Percentiles rank a stretch among this genome's conserved stretches.
Conservation (phyloP, 2,329 filamentous ascomycete genomes). For the Penicillium capsulatum region DNA sequence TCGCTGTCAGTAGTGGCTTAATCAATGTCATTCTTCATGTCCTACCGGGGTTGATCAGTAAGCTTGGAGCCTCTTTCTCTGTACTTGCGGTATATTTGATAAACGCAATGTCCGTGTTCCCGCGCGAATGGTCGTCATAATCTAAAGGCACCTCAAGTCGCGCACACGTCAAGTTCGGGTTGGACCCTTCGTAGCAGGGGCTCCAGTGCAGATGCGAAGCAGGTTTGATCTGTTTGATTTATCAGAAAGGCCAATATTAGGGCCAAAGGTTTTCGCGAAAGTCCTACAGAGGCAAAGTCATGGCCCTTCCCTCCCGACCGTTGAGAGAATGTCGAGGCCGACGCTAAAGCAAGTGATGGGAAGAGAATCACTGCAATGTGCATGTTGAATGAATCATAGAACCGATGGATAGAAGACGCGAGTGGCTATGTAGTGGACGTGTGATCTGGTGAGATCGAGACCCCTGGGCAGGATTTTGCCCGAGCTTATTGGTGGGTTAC, state of each 20-base stretch:
- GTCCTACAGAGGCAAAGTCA: background rate
- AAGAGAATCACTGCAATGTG: too few species aligned
- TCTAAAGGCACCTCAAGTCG: conserved; percentile 20
- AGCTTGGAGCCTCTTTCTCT: conserved; percentile 7
- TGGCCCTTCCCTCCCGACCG: too few species aligned
- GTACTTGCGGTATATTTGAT: conserved; percentile 16
- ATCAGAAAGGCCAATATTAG: too few species aligned
- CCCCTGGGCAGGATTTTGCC: too few species aligned
- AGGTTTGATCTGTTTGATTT: conserved; percentile 11
- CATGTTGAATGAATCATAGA: too few species aligned
- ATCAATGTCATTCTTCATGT: background rate
- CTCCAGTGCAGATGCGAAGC: conserved; percentile 11
- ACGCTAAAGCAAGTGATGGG: too few species aligned
- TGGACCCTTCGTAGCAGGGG: conserved; percentile 14
- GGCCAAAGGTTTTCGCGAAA: background rate
- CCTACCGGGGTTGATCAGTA: conserved; percentile 16
- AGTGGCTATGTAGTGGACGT: too few species aligned
- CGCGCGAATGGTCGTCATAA: conserved; percentile 15
- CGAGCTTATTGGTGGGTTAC: too few species aligned
- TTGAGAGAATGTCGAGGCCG: too few species aligned
- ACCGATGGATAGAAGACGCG: too few species aligned
- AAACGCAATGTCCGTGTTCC: conserved; percentile 16
- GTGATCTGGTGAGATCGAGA: too few species aligned
- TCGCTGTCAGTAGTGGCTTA: background rate
- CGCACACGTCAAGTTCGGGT: conserved; percentile 6